A percentile compares a stretch with the other conserved stretches of the same genome.
Conservation (phyloP, 768 basidiomycete genomes). For the Polyporus arcularius region DNA sequence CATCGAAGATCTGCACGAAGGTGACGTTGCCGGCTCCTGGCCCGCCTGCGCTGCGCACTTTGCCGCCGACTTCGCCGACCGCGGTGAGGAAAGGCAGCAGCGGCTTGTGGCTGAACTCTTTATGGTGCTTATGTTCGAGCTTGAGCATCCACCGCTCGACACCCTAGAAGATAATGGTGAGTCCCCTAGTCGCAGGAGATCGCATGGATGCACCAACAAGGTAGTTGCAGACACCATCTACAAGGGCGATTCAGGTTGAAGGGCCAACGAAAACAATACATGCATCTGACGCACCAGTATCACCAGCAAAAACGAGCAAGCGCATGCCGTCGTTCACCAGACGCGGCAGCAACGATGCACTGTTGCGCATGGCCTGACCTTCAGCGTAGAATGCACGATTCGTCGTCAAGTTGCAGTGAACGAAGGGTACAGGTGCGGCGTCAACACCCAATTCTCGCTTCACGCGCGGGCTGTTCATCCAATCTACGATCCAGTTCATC, state of each 20-base stretch:
- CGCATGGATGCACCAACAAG: constrained; percentile 26
- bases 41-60: constrained; percentile 38
- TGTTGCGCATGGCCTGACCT: constrained; percentile 52
- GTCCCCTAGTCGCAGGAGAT: constrained; percentile 34
- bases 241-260: background rate
- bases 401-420: constrained; percentile 38
- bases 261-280: background rate
- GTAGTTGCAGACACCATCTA: constrained; percentile 42
- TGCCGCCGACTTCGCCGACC: constrained; percentile 29
- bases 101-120: constrained; percentile 36
- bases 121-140: constrained; percentile 41
- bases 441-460: constrained; percentile 47
- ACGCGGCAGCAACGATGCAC: constrained; percentile 49
- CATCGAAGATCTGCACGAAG: constrained; percentile 50
- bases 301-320: constrained; percentile 40
- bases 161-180: constrained; percentile 27
- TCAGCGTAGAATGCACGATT: constrained; percentile 47
- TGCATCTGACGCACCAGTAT: constrained; percentile 29
- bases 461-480: constrained; percentile 49
- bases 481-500: constrained; percentile 52
- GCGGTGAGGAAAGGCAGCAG: constrained; percentile 37
- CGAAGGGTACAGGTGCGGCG: constrained; percentile 32
- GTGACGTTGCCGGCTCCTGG: constrained; percentile 48
- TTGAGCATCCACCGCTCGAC: constrained; percentile 43
- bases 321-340: constrained; percentile 52